A percentile compares a stretch with the other conserved stretches of the same genome.
Conservation (phyloP, 1,284 basidiomycete genomes). For the Puccinia hordei region DNA sequence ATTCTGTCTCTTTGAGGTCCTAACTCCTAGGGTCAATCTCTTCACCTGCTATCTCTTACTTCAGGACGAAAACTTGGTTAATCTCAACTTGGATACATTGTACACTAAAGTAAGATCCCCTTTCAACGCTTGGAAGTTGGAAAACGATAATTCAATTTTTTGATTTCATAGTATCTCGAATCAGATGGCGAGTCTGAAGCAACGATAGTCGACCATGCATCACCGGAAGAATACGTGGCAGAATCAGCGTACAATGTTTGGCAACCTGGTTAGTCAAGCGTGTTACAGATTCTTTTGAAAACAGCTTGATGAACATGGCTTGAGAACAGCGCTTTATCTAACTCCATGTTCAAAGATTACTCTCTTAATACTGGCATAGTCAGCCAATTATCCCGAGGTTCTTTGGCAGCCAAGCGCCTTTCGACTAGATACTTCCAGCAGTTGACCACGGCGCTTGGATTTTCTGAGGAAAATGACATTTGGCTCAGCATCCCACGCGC, state of each 20-base stretch:
- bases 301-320: neutral
- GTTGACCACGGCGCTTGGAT: neutral
- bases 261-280: conserved; percentile 30
- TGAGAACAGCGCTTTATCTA: neutral
- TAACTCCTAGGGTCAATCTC: neutral
- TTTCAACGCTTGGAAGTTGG: neutral
- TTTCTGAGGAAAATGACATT: neutral
- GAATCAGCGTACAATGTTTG: conserved; percentile 21
- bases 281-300: neutral
- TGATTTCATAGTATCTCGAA: conserved; percentile 22
- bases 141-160: neutral
- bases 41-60: neutral
- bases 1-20: neutral
- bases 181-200: conserved; percentile 13
- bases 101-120: conserved; percentile 23
- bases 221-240: conserved; percentile 18
- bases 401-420: conserved; percentile 22
- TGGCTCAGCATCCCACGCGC: neutral
- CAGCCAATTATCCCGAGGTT: conserved; percentile 21
- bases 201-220: conserved; percentile 22
- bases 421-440: conserved; percentile 39
- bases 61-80: conserved; percentile 17
- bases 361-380: conserved; percentile 17
- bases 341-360: neutral
- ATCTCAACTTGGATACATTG: conserved; percentile 38